phyloP scores from a whole-genome alignment of 805 yeast genomes.

The Saturnispora galanensis region DNA sequence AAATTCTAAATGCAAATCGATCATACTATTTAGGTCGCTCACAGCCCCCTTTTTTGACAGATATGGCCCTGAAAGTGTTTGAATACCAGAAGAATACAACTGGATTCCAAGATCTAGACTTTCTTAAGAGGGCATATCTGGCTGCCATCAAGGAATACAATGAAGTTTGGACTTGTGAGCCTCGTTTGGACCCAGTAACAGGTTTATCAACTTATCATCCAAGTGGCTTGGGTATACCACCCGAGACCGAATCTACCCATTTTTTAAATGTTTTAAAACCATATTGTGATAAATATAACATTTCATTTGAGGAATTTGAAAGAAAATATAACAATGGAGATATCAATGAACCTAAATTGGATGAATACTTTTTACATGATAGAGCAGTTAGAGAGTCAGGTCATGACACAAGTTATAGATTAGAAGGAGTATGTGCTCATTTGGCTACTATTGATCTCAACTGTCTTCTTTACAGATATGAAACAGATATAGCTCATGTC shows the following conservation, averaged over 20 bases:
- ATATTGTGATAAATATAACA: conserved; percentile 51
- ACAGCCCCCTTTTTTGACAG: conserved; percentile 95
- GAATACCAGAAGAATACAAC: conserved; percentile 35
- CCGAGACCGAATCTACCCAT: conserved; percentile 90
- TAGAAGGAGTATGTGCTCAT: conserved; percentile 83
- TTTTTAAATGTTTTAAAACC: conserved; percentile 64
- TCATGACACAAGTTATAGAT: conserved; percentile 85
- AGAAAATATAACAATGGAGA: conserved; percentile 56
- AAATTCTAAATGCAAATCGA: conserved; percentile 88
- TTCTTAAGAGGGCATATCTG: conserved; percentile 50
- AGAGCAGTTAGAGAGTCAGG: conserved; percentile 95
- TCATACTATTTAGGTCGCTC: conserved; percentile 85
- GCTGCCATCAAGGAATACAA: conserved; percentile 86
- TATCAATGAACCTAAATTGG: conserved; percentile 70
- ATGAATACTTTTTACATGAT: conserved; percentile 83
- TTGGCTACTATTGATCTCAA: conserved; percentile 88
- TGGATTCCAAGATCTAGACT: conserved; percentile 42
- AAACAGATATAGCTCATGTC: conserved; percentile 64
- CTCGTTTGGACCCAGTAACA: conserved; percentile 62
- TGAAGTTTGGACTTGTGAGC: conserved; percentile 67
- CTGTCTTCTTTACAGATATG: conserved; percentile 81
- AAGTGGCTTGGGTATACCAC: conserved; percentile 87
- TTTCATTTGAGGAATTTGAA: conserved; percentile 54
- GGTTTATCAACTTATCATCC: conserved; percentile 90
- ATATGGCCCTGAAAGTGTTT: conserved; percentile 70